Percentiles rank a stretch among this genome's conserved stretches.
Evolutionary conservation across 2,329 filamentous ascomycete species (phyloP).

Genomic region (Pseudogymnoascus sp.): DNA sequence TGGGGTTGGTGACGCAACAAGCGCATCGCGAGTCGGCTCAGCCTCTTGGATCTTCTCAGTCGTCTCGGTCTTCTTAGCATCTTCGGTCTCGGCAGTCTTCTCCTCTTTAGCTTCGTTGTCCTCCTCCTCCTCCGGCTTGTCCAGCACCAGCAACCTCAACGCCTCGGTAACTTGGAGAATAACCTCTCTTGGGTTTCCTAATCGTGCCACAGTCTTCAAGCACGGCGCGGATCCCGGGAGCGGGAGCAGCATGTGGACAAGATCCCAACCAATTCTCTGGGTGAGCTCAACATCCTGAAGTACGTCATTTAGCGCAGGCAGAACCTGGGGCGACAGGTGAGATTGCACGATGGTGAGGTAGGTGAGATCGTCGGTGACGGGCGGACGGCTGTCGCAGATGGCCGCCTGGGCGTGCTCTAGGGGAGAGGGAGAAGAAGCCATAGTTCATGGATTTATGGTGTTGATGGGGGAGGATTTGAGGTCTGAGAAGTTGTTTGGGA

Average conservation of each 20-base stretch:
- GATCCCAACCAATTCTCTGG: constrained; percentile 74
- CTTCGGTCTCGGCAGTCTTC: constrained; percentile 18
- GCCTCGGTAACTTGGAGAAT: constrained; percentile 73
- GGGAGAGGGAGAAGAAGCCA: constrained; percentile 11
- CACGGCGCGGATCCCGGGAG: constrained; percentile 57
- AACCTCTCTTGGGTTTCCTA: constrained; percentile 75
- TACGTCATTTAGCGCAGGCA: constrained; percentile 61
- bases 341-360: constrained; percentile 73
- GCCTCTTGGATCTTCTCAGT: constrained; percentile 11
- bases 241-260: constrained; percentile 65
- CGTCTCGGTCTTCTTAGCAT: constrained; percentile 14
- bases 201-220: constrained; percentile 63
- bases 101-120: constrained; percentile 24
- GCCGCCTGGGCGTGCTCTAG: constrained; percentile 20
- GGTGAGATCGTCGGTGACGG: constrained; percentile 57
- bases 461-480: neutral
- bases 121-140: constrained; percentile 35
- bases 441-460: neutral
- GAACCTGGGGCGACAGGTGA: constrained; percentile 57
- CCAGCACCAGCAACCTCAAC: constrained; percentile 50
- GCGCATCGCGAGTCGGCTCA: neutral
- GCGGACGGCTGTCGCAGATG: constrained; percentile 33
- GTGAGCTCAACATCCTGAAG: constrained; percentile 62
- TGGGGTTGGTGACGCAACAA: constrained; percentile 14
- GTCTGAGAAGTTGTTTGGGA: neutral